A percentile compares a stretch with the other conserved stretches of the same genome.
These are phyloP conservation scores for Penicillium sp. DNA, from an alignment of 2,329 filamentous ascomycete species.

Conservation along the genomic window DNA sequence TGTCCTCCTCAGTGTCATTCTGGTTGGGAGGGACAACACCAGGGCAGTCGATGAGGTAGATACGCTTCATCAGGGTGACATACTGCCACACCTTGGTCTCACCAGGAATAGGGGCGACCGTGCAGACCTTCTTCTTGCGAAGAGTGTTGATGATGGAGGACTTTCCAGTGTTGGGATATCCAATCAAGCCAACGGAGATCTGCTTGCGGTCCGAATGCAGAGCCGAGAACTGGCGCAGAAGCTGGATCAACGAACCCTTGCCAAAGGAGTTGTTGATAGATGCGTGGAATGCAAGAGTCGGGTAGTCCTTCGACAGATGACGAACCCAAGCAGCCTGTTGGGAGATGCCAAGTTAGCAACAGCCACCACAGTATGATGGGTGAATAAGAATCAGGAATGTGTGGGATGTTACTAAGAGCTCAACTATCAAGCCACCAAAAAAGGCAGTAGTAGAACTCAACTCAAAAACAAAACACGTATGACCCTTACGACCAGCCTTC, in stretches of 20 bases:
- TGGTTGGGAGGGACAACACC: constrained; percentile 91
- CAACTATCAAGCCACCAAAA: constrained; percentile 67
- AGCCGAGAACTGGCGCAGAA: constrained; percentile 88
- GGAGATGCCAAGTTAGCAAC: constrained; percentile 37
- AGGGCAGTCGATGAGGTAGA: constrained; percentile 94
- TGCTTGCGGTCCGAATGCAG: constrained; percentile 91
- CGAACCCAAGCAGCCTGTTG: constrained; percentile 94
- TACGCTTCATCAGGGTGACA: constrained; percentile 91
- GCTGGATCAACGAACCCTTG: constrained; percentile 89
- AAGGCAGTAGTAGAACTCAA: constrained; percentile 81
- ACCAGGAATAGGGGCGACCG: constrained; percentile 88
- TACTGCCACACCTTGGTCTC: constrained; percentile 99
- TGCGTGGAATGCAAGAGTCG: constrained; percentile 92
- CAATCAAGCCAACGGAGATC: constrained; percentile 86
- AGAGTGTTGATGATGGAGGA: constrained; percentile 97
- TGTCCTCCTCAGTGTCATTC: constrained; percentile 81
- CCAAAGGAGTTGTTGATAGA: constrained; percentile 95
- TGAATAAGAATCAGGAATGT: constrained; percentile 58
- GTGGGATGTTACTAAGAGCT: constrained; percentile 99
- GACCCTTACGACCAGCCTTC: constrained; percentile 76
- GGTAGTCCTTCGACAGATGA: constrained; percentile 83
- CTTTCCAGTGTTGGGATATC: constrained; percentile 93
- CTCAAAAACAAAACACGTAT: constrained; percentile 89
- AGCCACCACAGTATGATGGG: constrained; percentile 36
- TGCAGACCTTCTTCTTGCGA: constrained; percentile 91